A percentile compares a stretch with the other conserved stretches of the same genome.
phyloP scores from a whole-genome alignment of 257 asterid genomes.

The Salvia hispanica region DNA sequence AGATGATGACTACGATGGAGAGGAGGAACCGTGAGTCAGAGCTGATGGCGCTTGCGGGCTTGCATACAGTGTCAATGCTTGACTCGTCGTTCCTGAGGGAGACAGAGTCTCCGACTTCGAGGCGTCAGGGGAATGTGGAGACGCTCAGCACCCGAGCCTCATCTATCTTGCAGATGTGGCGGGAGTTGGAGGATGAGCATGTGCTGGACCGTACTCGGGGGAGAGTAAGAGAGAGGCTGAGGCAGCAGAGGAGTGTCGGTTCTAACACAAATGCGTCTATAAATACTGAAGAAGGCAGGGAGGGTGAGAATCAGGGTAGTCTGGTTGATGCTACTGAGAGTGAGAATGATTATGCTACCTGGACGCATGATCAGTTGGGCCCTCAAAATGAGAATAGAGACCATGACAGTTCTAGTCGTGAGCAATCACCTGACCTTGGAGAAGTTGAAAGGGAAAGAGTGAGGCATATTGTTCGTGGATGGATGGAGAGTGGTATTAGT shows the following conservation, averaged over 20 bases:
- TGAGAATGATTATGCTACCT: slow-evolving; percentile 67
- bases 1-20: slow-evolving; percentile 93
- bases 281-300: slow-evolving; percentile 62
- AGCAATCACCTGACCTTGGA: slow-evolving; percentile 88
- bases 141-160: slow-evolving; percentile 79
- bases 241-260: slow-evolving; percentile 65
- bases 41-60: slow-evolving; percentile 87
- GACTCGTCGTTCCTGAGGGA: slow-evolving; percentile 93
- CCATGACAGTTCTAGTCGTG: slow-evolving; percentile 70
- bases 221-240: slow-evolving; percentile 74
- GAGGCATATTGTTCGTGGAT: slow-evolving; percentile 92
- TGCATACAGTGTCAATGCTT: slow-evolving; percentile 90
- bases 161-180: slow-evolving; percentile 92
- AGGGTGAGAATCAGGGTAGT: slow-evolving; percentile 63
- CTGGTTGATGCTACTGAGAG: slow-evolving; percentile 61
- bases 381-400: slow-evolving; percentile 55
- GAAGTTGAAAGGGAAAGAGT: slow-evolving; percentile 94
- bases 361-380: slow-evolving; percentile 61
- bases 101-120: slow-evolving; percentile 77
- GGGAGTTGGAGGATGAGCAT: slow-evolving; percentile 94
- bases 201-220: slow-evolving; percentile 66
- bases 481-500: slow-evolving; percentile 91
- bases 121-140: slow-evolving; percentile 78
- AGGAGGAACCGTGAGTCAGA: slow-evolving; percentile 92
- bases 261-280: slow-evolving; percentile 59